A percentile compares a stretch with the other conserved stretches of the same genome.
These are phyloP conservation scores for Clitoria ternatea DNA, from an alignment of 306 rosid genomes.

Conservation along the genomic window DNA sequence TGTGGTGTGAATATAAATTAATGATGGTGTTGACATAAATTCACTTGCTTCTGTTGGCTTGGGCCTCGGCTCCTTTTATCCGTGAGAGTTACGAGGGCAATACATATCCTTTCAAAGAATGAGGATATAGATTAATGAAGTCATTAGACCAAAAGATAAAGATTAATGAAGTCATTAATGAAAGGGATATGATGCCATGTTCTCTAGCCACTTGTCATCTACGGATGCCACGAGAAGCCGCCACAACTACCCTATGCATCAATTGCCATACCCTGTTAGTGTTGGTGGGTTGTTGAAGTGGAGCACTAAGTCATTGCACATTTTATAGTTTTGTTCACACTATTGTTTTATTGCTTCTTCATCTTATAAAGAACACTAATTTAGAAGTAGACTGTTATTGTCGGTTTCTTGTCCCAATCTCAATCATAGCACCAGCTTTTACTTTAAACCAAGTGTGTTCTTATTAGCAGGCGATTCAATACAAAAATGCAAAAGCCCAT, in stretches of 20 bases:
- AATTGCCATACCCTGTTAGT: not conserved
- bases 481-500: not conserved
- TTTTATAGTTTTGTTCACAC: slow-evolving; percentile 7
- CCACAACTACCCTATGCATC: not conserved
- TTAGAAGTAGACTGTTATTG: not conserved
- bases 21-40: too few relatives aligned
- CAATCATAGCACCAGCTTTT: not conserved
- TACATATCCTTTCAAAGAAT: not conserved
- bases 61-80: too few relatives aligned
- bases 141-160: too few relatives aligned
- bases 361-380: not conserved
- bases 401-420: not conserved
- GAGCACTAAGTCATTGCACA: slow-evolving; percentile 9
- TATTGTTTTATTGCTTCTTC: not conserved
- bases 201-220: slow-evolving; percentile 11
- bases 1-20: too few relatives aligned
- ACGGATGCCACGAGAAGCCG: not conserved
- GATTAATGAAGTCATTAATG: not conserved
- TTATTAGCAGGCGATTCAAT: not conserved
- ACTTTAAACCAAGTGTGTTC: not conserved
- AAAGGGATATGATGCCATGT: slow-evolving; percentile 11
- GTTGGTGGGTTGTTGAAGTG: slow-evolving; percentile 32
- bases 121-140: not conserved
- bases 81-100: not conserved
- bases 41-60: too few relatives aligned